phyloP scores from a whole-genome alignment of 495 filamentous ascomycete genomes.

The Neurospora pannonica region DNA sequence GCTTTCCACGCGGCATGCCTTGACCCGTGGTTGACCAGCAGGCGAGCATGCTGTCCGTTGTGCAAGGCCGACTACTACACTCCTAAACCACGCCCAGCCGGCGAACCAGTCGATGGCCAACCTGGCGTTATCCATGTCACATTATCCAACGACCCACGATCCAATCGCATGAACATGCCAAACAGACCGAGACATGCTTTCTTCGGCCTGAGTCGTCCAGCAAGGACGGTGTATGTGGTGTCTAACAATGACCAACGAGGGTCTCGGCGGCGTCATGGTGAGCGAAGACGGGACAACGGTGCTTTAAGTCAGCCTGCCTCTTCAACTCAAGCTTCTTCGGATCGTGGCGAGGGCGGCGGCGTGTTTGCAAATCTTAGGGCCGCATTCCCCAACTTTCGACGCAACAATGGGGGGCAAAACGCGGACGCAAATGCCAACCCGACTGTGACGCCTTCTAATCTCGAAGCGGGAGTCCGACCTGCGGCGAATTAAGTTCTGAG shows the following conservation, averaged over 20 bases:
- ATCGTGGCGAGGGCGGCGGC: not conserved
- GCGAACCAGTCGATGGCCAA: conserved; percentile 23
- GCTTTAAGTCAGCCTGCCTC: not conserved
- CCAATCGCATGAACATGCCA: conserved; percentile 35
- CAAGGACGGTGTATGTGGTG: conserved; percentile 1
- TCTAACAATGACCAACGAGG: not conserved
- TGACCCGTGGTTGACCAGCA: conserved; percentile 90
- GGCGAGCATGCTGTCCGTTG: conserved; percentile 89
- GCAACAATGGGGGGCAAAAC: not conserved
- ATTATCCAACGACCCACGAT: conserved; percentile 15
- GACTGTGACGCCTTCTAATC: conserved; percentile 22
- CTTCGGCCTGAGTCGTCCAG: conserved; percentile 16
- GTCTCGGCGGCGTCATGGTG: not conserved
- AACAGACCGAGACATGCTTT: conserved; percentile 14
- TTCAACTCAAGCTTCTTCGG: not conserved
- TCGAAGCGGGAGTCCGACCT: conserved; percentile 23
- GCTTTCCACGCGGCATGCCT: conserved; percentile 93
- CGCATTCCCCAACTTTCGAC: conserved; percentile 8
- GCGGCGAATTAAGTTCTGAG: not conserved
- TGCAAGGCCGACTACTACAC: conserved; percentile 97
- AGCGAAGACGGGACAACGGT: not conserved
- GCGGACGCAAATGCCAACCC: conserved; percentile 8
- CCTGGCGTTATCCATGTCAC: conserved; percentile 15
- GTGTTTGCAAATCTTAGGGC: conserved; percentile 11
- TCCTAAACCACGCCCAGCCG: conserved; percentile 60